These are phyloP conservation scores for Cerrena zonata DNA, from an alignment of 1,284 basidiomycete genomes.

Conservation along the genomic window DNA sequence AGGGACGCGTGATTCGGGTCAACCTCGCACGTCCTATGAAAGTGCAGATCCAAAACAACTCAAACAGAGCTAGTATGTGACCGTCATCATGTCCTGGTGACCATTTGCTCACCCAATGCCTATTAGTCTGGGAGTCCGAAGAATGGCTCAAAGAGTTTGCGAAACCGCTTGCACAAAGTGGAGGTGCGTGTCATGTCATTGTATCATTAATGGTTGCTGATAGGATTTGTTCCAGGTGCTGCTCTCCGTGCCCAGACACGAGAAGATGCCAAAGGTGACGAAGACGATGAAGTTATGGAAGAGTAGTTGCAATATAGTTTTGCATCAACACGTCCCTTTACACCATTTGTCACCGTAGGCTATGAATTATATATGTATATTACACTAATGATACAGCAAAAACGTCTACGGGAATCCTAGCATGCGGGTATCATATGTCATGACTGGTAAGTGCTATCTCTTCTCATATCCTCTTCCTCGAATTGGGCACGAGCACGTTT, in stretches of 20 bases:
- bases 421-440: slow-evolving; percentile 8
- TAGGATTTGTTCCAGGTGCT: slow-evolving; percentile 35
- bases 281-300: slow-evolving; percentile 50
- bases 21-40: slow-evolving; percentile 74
- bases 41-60: slow-evolving; percentile 52
- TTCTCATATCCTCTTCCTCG: slow-evolving; percentile 57
- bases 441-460: slow-evolving; percentile 39
- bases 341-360: background rate
- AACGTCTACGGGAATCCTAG: background rate
- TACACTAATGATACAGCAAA: background rate
- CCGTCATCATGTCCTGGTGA: slow-evolving; percentile 9
- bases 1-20: slow-evolving; percentile 69
- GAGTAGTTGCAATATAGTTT: slow-evolving; percentile 33
- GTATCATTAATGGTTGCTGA: slow-evolving; percentile 11
- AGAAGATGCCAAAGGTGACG: slow-evolving; percentile 20
- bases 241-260: slow-evolving; percentile 36
- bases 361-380: background rate
- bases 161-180: slow-evolving; percentile 65
- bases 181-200: slow-evolving; percentile 42
- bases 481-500: slow-evolving; percentile 81
- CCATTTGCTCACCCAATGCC: background rate
- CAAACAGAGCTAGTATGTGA: slow-evolving; percentile 68
- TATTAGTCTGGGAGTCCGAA: slow-evolving; percentile 79
- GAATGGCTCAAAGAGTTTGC: slow-evolving; percentile 73
- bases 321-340: background rate